Evolutionary conservation across 2,329 filamentous ascomycete genomes (phyloP).

Genomic region (Neofusicoccum umdonicola): DNA sequence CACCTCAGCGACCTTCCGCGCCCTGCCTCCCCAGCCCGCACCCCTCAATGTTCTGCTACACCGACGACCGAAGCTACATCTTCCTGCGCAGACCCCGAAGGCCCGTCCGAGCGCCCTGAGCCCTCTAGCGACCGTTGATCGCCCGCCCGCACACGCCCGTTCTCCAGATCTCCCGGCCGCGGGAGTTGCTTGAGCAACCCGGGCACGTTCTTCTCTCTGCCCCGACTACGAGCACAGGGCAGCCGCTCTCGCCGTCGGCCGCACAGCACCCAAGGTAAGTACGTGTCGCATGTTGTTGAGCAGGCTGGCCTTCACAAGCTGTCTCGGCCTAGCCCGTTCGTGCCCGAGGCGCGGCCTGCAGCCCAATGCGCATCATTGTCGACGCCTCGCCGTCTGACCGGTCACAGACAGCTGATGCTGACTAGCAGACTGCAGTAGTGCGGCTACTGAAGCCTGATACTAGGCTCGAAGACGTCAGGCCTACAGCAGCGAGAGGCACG

Average conservation of each 20-base stretch:
- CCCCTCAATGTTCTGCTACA: constrained; percentile 14
- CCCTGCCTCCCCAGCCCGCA: neutral
- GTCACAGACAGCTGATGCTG: constrained; percentile 8
- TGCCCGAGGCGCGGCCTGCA: constrained; percentile 9
- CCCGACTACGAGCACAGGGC: neutral
- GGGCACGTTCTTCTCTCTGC: constrained; percentile 14
- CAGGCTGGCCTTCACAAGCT: neutral
- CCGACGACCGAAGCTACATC: constrained; percentile 15
- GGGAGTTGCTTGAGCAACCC: constrained; percentile 16
- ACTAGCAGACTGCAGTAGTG: constrained; percentile 18
- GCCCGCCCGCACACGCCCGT: neutral
- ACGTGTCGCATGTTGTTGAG: neutral
- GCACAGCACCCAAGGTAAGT: neutral
- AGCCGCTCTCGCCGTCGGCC: too few relatives aligned
- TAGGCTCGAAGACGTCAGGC: neutral
- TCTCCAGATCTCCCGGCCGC: constrained; percentile 13
- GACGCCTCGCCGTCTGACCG: constrained; percentile 9
- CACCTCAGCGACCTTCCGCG: neutral
- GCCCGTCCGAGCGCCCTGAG: constrained; percentile 11
- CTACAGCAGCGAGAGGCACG: neutral
- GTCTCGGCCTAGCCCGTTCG: neutral
- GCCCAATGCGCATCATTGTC: constrained; percentile 16
- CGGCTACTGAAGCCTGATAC: constrained; percentile 11
- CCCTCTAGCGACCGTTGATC: constrained; percentile 10
- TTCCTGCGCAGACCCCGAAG: constrained; percentile 17